Evolutionary conservation across 177 flowering plant genomes (phyloP).

Genomic region (Vitis hybrid): DNA sequence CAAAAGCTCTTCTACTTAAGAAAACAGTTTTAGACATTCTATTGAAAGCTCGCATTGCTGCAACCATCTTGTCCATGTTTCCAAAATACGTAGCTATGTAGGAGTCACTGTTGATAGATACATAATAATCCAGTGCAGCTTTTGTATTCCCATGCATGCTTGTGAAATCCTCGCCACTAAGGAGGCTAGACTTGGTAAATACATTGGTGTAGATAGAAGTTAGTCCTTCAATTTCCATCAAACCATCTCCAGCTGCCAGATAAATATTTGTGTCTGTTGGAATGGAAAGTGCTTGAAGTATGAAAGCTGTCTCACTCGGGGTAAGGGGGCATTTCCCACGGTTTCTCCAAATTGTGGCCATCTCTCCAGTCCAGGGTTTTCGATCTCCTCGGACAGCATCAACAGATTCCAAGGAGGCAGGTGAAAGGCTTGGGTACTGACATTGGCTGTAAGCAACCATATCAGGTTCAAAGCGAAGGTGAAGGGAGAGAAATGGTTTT

Average conservation of each 20-base stretch:
- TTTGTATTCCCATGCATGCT: constrained; percentile 96
- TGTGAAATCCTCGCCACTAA: constrained; percentile 57
- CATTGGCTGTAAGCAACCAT: constrained; percentile 99
- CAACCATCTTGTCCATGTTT: constrained; percentile 98
- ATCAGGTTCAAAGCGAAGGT: constrained; percentile 96
- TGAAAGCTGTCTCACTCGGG: constrained; percentile 79
- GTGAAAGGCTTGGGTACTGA: constrained; percentile 64
- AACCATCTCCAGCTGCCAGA: constrained; percentile 91
- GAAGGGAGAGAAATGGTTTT: constrained; percentile 90
- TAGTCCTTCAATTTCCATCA: constrained; percentile 83
- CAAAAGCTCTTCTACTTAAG: constrained; percentile 72
- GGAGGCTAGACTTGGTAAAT: constrained; percentile 66
- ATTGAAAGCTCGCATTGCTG: constrained; percentile 81
- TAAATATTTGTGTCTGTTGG: constrained; percentile 79
- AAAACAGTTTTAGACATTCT: constrained; percentile 73
- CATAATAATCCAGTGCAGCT: constrained; percentile 89
- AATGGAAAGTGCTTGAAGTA: constrained; percentile 70
- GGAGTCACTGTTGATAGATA: constrained; percentile 84
- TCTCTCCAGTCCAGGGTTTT: constrained; percentile 86
- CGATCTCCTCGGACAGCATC: constrained; percentile 72
- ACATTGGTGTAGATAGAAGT: constrained; percentile 69
- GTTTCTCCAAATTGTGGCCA: constrained; percentile 73
- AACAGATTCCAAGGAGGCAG: constrained; percentile 58
- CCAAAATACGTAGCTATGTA: constrained; percentile 92
- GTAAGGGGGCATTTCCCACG: constrained; percentile 96